A percentile compares a stretch with the other conserved stretches of the same genome.
These are phyloP conservation scores for Leucocoprinus sp. DNA, from an alignment of 768 basidiomycete species.

Conservation along the genomic window DNA sequence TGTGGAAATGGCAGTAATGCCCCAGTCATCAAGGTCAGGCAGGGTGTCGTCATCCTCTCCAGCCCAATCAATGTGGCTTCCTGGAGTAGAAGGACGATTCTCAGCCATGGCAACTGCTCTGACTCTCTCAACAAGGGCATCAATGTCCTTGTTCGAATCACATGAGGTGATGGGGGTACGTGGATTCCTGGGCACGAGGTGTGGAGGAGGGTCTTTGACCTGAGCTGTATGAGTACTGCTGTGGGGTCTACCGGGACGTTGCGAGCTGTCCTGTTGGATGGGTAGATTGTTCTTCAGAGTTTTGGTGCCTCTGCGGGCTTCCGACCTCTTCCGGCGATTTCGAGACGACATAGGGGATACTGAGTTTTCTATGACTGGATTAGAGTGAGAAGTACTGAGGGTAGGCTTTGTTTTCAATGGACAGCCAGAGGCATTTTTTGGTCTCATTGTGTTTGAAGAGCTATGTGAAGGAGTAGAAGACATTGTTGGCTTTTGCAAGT, in stretches of 20 bases:
- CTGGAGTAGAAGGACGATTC: constrained; percentile 59
- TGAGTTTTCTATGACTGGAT: constrained; percentile 17
- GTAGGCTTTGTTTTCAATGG: constrained; percentile 25
- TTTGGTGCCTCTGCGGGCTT: constrained; percentile 24
- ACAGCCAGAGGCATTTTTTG: constrained; percentile 27
- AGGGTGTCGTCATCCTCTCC: constrained; percentile 78
- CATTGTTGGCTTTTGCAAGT: constrained; percentile 16
- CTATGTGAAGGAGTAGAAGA: constrained; percentile 11
- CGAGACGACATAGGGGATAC: constrained; percentile 27
- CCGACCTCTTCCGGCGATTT: constrained; percentile 44
- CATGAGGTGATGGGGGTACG: constrained; percentile 15
- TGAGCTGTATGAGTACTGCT: constrained; percentile 29
- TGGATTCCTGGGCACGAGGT: constrained; percentile 25
- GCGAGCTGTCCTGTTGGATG: constrained; percentile 24
- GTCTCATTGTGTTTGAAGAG: constrained; percentile 12
- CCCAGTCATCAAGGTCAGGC: constrained; percentile 85
- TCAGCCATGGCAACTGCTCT: constrained; percentile 66
- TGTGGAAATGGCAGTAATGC: constrained; percentile 29
- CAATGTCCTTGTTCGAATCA: constrained; percentile 57
- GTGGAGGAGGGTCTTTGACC: constrained; percentile 54
- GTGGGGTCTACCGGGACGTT: constrained; percentile 24
- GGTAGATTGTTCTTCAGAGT: constrained; percentile 26
- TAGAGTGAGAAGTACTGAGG: constrained; percentile 18
- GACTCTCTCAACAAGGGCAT: constrained; percentile 72
- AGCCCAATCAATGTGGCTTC: constrained; percentile 84